These are phyloP conservation scores for Zygoascus meyerae DNA, from an alignment of 1,139 yeast genomes.

Conservation along the genomic window DNA sequence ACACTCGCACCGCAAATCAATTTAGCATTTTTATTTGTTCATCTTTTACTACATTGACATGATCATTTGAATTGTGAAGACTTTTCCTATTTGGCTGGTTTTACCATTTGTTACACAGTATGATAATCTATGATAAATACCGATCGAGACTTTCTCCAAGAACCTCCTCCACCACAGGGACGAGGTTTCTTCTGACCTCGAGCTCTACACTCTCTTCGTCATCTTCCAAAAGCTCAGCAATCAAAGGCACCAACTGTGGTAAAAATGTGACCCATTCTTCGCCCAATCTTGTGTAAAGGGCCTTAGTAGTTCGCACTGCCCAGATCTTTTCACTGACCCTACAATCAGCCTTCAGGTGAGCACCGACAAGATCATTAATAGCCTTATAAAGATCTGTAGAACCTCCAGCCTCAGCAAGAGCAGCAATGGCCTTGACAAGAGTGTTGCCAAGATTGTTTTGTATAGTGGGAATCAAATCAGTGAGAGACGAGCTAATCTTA, in stretches of 20 bases:
- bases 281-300: slow-evolving; percentile 84
- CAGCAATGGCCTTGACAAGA: slow-evolving; percentile 71
- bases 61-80: too few relatives aligned
- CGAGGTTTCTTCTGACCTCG: slow-evolving; percentile 89
- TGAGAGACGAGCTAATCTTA: slow-evolving; percentile 53
- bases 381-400: slow-evolving; percentile 78
- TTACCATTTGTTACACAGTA: too few relatives aligned
- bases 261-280: slow-evolving; percentile 88
- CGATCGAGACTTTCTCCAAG: slow-evolving; percentile 93
- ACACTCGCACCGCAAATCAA: too few relatives aligned
- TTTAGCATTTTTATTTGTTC: too few relatives aligned
- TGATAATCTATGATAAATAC: slow-evolving; percentile 43
- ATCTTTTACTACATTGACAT: too few relatives aligned
- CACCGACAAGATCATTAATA: slow-evolving; percentile 50
- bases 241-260: slow-evolving; percentile 92
- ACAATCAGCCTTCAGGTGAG: slow-evolving; percentile 47
- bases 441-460: slow-evolving; percentile 58
- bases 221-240: slow-evolving; percentile 92
- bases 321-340: slow-evolving; percentile 60
- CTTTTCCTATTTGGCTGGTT: too few relatives aligned
- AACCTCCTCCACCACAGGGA: slow-evolving; percentile 83
- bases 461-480: slow-evolving; percentile 58
- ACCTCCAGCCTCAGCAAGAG: slow-evolving; percentile 61
- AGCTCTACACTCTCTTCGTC: slow-evolving; percentile 90
- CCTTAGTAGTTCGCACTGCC: slow-evolving; percentile 75